phyloP scores from a whole-genome alignment of 1,284 basidiomycete genomes.

The Clitocybe nebularis region DNA sequence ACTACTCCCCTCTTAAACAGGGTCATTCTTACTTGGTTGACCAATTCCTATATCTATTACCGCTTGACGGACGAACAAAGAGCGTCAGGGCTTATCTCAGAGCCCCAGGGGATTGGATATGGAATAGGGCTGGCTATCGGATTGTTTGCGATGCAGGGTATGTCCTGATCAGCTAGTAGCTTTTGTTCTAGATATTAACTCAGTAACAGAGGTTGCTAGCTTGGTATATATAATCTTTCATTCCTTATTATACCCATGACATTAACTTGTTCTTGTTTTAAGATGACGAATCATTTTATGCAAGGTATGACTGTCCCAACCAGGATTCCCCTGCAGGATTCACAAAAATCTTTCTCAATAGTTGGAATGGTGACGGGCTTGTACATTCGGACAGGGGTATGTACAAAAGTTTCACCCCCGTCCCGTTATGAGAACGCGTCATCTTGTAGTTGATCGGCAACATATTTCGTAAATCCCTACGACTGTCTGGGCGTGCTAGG shows the following conservation, averaged over 20 bases:
- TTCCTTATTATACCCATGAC: neutral
- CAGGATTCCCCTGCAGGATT: no score
- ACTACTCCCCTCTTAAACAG: conserved; percentile 63
- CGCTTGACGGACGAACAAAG: conserved; percentile 34
- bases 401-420: conserved; percentile 12
- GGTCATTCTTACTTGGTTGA: conserved; percentile 59
- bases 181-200: neutral
- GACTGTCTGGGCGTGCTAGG: conserved; percentile 63
- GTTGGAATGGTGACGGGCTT: conserved; percentile 52
- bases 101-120: conserved; percentile 49
- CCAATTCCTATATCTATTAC: conserved; percentile 47
- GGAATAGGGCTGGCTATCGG: conserved; percentile 55
- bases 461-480: conserved; percentile 70
- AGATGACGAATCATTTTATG: conserved; percentile 51
- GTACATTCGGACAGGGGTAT: conserved; percentile 46
- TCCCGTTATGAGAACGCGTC: neutral
- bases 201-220: conserved; percentile 42
- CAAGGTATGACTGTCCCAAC: conserved; percentile 41
- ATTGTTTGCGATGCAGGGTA: conserved; percentile 69
- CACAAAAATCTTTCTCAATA: conserved; percentile 24
- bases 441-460: conserved; percentile 51
- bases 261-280: neutral
- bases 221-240: conserved; percentile 31
- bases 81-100: conserved; percentile 27
- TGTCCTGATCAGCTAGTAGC: conserved; percentile 4